Evolutionary conservation across 352 stramenopile genomes (phyloP).

Genomic region (Pythium biforme): DNA sequence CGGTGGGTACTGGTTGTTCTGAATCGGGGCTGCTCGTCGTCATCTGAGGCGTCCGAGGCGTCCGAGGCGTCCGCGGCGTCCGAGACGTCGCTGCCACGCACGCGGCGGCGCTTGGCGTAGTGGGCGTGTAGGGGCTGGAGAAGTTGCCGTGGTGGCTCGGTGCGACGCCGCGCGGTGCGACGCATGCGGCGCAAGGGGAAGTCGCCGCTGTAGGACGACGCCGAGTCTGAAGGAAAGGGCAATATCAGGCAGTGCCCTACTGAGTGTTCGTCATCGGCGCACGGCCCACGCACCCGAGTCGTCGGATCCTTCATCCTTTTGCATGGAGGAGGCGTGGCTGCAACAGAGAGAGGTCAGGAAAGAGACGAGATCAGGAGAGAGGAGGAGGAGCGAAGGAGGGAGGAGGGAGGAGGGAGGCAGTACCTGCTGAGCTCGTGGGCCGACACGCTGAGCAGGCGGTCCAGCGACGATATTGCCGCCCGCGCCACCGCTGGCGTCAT

Average conservation of each 20-base stretch:
- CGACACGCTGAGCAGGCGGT: slow-evolving; percentile 19
- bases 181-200: slow-evolving; percentile 21
- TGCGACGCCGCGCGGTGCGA: not conserved
- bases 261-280: not conserved
- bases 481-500: no score
- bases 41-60: not conserved
- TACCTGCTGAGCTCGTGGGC: slow-evolving; percentile 20
- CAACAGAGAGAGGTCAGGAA: not conserved
- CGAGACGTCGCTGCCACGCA: not conserved
- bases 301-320: slow-evolving; percentile 4
- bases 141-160: not conserved
- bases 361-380: not conserved
- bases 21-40: no score
- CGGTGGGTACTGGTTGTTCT: no score
- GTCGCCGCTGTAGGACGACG: slow-evolving; percentile 24
- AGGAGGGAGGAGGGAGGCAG: not conserved
- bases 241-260: no score
- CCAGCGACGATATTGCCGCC: slow-evolving; percentile 12
- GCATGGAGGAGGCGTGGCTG: not conserved
- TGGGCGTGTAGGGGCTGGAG: no score
- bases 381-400: not conserved
- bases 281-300: slow-evolving; percentile 3
- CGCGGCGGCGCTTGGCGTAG: slow-evolving; percentile 15
- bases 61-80: not conserved
- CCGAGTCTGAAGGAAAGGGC: slow-evolving; percentile 12